A percentile compares a stretch with the other conserved stretches of the same genome.
These are phyloP conservation scores for Dryadomyces quercivorus DNA, from an alignment of 2,329 filamentous ascomycete genomes.

Conservation along the genomic window DNA sequence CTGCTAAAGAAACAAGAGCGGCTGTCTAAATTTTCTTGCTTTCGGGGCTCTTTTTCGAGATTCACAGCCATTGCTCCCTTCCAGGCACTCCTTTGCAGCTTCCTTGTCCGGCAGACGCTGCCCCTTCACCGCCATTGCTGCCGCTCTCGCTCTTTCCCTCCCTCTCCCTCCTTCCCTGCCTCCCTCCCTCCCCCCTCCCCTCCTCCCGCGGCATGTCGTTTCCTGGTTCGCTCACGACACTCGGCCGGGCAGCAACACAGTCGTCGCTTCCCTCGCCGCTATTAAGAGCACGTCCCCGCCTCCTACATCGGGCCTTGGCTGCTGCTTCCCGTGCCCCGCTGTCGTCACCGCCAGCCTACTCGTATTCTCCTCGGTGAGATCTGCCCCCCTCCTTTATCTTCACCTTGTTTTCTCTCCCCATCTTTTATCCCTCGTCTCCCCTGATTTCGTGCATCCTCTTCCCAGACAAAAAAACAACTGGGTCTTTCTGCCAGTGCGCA, in stretches of 20 bases:
- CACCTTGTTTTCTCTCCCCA: background rate
- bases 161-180: background rate
- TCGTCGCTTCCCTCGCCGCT: slow-evolving; percentile 4
- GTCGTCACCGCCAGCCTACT: slow-evolving; percentile 8
- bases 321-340: slow-evolving; percentile 8
- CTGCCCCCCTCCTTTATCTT: background rate
- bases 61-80: too few species aligned
- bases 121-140: background rate
- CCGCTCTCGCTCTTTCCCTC: background rate
- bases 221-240: slow-evolving; percentile 4
- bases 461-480: background rate
- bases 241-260: slow-evolving; percentile 6
- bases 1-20: background rate
- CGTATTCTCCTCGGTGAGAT: slow-evolving; percentile 5
- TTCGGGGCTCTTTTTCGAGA: background rate
- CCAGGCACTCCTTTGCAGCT: background rate
- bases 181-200: background rate
- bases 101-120: background rate
- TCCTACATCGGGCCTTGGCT: slow-evolving; percentile 4
- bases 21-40: background rate
- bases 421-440: background rate
- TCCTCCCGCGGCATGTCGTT: slow-evolving; percentile 5
- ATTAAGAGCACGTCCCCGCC: slow-evolving; percentile 7
- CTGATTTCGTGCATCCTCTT: background rate
- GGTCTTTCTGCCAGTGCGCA: background rate